Evolutionary conservation across 495 filamentous ascomycete genomes (phyloP).

Genomic region (Tricharina praecox): DNA sequence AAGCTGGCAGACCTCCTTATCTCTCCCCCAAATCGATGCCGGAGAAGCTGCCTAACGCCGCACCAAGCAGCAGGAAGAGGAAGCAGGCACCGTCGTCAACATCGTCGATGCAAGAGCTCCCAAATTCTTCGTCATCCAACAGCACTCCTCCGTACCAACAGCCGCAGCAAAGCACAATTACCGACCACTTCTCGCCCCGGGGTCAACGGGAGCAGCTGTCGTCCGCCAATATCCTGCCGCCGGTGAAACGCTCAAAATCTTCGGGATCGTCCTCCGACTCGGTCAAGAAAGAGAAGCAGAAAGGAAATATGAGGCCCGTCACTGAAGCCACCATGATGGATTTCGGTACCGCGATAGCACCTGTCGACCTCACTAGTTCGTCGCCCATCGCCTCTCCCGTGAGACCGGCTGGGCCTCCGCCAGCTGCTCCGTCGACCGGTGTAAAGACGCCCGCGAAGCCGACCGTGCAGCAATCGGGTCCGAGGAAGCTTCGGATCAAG

Average conservation of each 20-base stretch:
- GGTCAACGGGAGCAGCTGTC: neutral
- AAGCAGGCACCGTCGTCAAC: constrained; percentile 16
- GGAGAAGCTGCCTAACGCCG: constrained; percentile 11
- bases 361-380: constrained; percentile 18
- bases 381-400: constrained; percentile 1
- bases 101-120: neutral
- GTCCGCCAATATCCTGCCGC: neutral
- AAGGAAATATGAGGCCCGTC: constrained; percentile 8
- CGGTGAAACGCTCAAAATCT: constrained; percentile 20
- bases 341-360: constrained; percentile 5
- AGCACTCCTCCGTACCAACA: neutral
- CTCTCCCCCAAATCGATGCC: too few relatives aligned
- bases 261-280: constrained; percentile 1
- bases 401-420: neutral
- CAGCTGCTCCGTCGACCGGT: neutral
- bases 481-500: constrained; percentile 66
- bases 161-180: constrained; percentile 19
- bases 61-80: constrained; percentile 17
- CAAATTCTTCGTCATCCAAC: neutral
- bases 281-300: neutral
- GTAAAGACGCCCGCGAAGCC: constrained; percentile 10
- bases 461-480: constrained; percentile 12
- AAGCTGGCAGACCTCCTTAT: too few relatives aligned
- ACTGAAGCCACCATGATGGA: constrained; percentile 23
- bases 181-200: constrained; percentile 15